Evolutionary conservation across 768 basidiomycete genomes (phyloP).

Genomic region (Leccinum variicolor): DNA sequence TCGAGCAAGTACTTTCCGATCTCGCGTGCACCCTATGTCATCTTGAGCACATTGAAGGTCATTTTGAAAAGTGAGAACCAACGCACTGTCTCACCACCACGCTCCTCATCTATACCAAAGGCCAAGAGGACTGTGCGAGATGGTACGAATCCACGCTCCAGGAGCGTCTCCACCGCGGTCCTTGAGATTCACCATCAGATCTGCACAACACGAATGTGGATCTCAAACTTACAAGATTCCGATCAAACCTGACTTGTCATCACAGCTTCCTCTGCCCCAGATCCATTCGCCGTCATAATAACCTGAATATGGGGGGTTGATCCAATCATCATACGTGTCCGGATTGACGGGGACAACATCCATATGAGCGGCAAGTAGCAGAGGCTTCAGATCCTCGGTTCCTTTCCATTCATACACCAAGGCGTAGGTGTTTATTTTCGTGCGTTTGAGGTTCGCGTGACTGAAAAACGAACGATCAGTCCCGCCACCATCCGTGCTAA

Average conservation of each 20-base stretch:
- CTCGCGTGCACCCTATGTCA: constrained; percentile 38
- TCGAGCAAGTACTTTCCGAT: constrained; percentile 39
- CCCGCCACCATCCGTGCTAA: background rate
- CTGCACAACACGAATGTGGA: background rate
- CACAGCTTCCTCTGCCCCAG: no score
- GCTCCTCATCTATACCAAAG: constrained; percentile 46
- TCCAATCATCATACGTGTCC: constrained; percentile 33
- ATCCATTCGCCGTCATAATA: no score
- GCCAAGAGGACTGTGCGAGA: constrained; percentile 32
- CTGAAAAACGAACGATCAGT: constrained; percentile 25
- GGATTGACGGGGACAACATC: no score
- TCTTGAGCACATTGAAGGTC: background rate
- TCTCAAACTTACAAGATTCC: constrained; percentile 30
- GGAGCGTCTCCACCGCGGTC: constrained; percentile 6
- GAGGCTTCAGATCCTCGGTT: no score
- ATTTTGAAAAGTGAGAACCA: no score
- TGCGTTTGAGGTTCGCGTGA: constrained; percentile 46
- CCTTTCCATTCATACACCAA: no score
- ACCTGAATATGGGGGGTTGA: no score
- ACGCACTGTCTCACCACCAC: constrained; percentile 38
- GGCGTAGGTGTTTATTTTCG: constrained; percentile 7
- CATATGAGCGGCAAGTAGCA: no score
- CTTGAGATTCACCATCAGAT: background rate
- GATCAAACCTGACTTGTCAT: constrained; percentile 21
- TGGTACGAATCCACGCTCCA: constrained; percentile 28